Conservation (phyloP, 2,329 filamentous ascomycete genomes). For the Arthrocladium fulminans region DNA sequence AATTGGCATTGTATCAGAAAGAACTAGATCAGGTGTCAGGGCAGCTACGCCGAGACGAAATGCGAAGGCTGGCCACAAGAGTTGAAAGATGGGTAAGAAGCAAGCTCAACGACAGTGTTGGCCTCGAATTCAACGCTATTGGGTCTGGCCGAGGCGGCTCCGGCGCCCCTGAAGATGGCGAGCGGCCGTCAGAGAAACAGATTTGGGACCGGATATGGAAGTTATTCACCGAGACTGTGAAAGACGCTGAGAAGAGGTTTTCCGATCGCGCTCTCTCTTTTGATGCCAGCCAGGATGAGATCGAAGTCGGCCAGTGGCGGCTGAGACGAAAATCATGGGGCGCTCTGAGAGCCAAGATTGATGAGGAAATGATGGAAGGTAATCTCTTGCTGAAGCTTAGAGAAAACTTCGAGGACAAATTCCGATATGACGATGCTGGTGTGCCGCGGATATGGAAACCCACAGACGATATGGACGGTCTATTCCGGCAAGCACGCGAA, state of each 20-base stretch:
- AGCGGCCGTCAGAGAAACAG: slow-evolving; percentile 69
- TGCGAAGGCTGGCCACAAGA: slow-evolving; percentile 80
- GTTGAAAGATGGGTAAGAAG: slow-evolving; percentile 92
- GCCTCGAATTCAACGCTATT: slow-evolving; percentile 91
- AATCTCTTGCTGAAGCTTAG: slow-evolving; percentile 90
- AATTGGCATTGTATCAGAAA: slow-evolving; percentile 72
- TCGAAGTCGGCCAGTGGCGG: slow-evolving; percentile 85
- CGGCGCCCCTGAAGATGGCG: slow-evolving; percentile 68
- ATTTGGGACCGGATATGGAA: slow-evolving; percentile 95
- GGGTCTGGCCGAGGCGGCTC: slow-evolving; percentile 77
- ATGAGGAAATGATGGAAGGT: slow-evolving; percentile 96
- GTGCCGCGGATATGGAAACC: slow-evolving; percentile 96
- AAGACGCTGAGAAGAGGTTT: slow-evolving; percentile 77
- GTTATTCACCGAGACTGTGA: slow-evolving; percentile 71
- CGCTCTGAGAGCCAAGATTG: slow-evolving; percentile 78
- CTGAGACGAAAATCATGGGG: slow-evolving; percentile 91
- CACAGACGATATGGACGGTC: slow-evolving; percentile 90
- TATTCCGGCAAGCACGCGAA: slow-evolving; percentile 86
- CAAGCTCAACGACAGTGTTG: slow-evolving; percentile 75
- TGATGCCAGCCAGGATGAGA: slow-evolving; percentile 82
- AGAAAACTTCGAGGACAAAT: slow-evolving; percentile 99
- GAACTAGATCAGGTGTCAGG: slow-evolving; percentile 83
- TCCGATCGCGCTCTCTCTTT: slow-evolving; percentile 85
- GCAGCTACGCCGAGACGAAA: slow-evolving; percentile 84
- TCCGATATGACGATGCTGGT: slow-evolving; percentile 90